These are phyloP conservation scores for Betula pendula DNA, from an alignment of 306 rosid species.

Conservation along the genomic window DNA sequence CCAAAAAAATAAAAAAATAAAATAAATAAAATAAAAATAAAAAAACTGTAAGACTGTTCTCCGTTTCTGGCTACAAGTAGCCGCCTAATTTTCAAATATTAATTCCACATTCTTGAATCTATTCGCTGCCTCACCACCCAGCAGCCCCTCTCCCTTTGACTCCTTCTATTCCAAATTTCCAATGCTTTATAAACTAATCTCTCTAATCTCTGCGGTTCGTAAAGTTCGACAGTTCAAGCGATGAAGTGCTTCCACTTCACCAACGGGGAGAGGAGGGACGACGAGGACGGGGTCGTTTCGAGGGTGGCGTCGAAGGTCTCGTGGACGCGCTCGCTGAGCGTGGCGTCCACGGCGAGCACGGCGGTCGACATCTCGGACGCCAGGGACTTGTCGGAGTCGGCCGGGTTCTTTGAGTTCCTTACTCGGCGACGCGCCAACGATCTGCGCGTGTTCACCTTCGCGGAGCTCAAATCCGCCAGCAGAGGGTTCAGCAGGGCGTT, in stretches of 20 bases:
- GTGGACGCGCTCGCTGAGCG: conserved; percentile 93
- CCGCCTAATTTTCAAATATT: too few species aligned
- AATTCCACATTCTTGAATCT: not conserved
- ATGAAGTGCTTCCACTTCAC: conserved; percentile 93
- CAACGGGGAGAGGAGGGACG: conserved; percentile 50
- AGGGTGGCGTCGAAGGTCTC: conserved; percentile 65
- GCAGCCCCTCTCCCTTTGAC: conserved; percentile 23
- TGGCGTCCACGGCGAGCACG: conserved; percentile 71
- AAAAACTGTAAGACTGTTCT: not conserved
- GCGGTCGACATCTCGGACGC: conserved; percentile 55
- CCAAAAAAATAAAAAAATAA: not conserved
- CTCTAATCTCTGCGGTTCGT: not conserved
- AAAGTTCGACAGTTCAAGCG: not conserved
- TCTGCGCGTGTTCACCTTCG: conserved; percentile 67
- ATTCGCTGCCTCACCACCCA: not conserved
- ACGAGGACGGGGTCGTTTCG: conserved; percentile 44
- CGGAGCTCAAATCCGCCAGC: conserved; percentile 76
- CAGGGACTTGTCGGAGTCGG: conserved; percentile 59
- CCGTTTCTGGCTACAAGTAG: not conserved
- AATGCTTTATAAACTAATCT: not conserved
- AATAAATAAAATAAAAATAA: not conserved
- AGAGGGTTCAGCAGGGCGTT: conserved; percentile 69
- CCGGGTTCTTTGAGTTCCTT: conserved; percentile 56
- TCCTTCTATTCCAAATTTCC: not conserved
- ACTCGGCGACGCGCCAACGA: conserved; percentile 68